These are phyloP conservation scores for Cadophora gregata DNA, from an alignment of 2,329 filamentous ascomycete genomes.

Conservation along the genomic window DNA sequence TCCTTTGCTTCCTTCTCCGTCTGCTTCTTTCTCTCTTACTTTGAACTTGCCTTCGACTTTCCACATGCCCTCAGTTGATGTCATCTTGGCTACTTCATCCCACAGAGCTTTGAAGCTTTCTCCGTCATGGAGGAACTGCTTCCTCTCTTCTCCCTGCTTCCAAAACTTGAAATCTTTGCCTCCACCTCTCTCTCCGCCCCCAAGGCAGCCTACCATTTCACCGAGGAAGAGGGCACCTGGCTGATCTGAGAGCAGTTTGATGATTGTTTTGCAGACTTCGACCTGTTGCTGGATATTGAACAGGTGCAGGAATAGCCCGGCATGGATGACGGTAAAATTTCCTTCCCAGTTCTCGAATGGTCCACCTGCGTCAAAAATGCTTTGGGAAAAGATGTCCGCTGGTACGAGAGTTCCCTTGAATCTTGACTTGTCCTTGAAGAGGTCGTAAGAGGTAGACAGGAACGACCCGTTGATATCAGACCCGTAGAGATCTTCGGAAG, in stretches of 20 bases:
- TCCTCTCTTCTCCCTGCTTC: slow-evolving; percentile 11
- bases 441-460: slow-evolving; percentile 46
- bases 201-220: slow-evolving; percentile 25
- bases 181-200: slow-evolving; percentile 13
- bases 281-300: slow-evolving; percentile 26
- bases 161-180: slow-evolving; percentile 16
- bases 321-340: slow-evolving; percentile 28
- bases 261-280: slow-evolving; percentile 15
- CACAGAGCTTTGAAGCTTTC: slow-evolving; percentile 30
- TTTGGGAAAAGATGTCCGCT: slow-evolving; percentile 43
- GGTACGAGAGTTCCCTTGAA: slow-evolving; percentile 43
- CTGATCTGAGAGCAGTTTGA: slow-evolving; percentile 28
- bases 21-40: slow-evolving; percentile 27
- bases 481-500: slow-evolving; percentile 43
- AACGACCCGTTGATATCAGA: slow-evolving; percentile 44
- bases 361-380: slow-evolving; percentile 40
- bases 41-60: slow-evolving; percentile 28
- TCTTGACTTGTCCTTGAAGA: slow-evolving; percentile 46
- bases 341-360: slow-evolving; percentile 44
- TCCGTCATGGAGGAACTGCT: slow-evolving; percentile 26
- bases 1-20: slow-evolving; percentile 1
- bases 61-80: slow-evolving; percentile 36
- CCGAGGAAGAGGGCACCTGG: slow-evolving; percentile 25
- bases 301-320: slow-evolving; percentile 32
- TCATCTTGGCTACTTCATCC: slow-evolving; percentile 25